Conservation (phyloP, 2,329 filamentous ascomycete genomes). For the Eutypella sp. region DNA sequence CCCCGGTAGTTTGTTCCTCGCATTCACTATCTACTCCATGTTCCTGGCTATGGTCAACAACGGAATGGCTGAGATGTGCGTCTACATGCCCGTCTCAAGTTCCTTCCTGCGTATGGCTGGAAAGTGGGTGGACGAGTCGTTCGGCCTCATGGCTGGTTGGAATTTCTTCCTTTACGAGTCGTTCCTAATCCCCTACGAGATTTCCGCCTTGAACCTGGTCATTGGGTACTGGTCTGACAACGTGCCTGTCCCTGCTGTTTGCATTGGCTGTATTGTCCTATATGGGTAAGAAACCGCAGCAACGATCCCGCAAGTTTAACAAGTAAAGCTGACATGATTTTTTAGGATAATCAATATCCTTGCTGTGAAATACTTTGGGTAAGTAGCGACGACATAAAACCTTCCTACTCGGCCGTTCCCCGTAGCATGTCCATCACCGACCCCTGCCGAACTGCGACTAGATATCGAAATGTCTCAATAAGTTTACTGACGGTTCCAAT, state of each 20-base stretch:
- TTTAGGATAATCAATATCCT: slow-evolving; percentile 26
- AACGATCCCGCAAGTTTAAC: background rate
- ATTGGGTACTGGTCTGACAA: slow-evolving; percentile 42
- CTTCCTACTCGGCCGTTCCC: background rate
- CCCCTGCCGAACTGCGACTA: slow-evolving; percentile 20
- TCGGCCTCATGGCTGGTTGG: slow-evolving; percentile 51
- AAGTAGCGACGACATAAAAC: slow-evolving; percentile 4
- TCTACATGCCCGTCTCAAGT: slow-evolving; percentile 57
- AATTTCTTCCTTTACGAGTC: slow-evolving; percentile 40
- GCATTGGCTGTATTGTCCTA: slow-evolving; percentile 23
- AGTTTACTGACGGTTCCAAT: slow-evolving; percentile 34
- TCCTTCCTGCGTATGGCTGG: slow-evolving; percentile 61
- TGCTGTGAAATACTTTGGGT: slow-evolving; percentile 27
- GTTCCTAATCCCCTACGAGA: slow-evolving; percentile 36
- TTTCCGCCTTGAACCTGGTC: slow-evolving; percentile 35
- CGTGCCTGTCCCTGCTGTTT: slow-evolving; percentile 46
- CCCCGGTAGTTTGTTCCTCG: slow-evolving; percentile 51
- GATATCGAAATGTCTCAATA: slow-evolving; percentile 20
- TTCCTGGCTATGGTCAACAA: slow-evolving; percentile 61
- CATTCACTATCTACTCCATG: slow-evolving; percentile 48
- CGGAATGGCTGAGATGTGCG: slow-evolving; percentile 59
- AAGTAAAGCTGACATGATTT: slow-evolving; percentile 9
- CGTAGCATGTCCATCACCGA: slow-evolving; percentile 33
- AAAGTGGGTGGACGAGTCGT: slow-evolving; percentile 61
- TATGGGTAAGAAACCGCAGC: slow-evolving; percentile 35